phyloP scores from a whole-genome alignment of 2,329 filamentous ascomycete genomes.

The Colletotrichum sp. region DNA sequence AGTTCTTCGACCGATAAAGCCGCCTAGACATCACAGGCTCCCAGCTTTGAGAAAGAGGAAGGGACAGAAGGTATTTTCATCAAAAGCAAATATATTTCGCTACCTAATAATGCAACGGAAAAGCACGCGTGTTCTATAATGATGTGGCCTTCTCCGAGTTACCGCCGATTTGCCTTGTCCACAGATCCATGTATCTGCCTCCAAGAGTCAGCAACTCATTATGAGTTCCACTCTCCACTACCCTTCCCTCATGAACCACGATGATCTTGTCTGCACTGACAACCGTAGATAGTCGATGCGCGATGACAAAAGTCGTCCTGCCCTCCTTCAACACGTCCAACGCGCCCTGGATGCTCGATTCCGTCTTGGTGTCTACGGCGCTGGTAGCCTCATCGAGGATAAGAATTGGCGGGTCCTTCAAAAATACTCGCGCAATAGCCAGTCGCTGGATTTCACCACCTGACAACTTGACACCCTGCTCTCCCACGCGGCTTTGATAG shows the following conservation, averaged over 20 bases:
- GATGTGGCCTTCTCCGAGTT: not conserved
- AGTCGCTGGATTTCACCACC: slow-evolving; percentile 77
- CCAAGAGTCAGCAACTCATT: slow-evolving; percentile 46
- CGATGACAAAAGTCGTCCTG: slow-evolving; percentile 20
- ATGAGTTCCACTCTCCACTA: not conserved
- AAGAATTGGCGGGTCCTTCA: slow-evolving; percentile 68
- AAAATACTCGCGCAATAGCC: slow-evolving; percentile 73
- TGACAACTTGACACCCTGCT: slow-evolving; percentile 71
- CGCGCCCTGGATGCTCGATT: slow-evolving; percentile 67
- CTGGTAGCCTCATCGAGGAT: slow-evolving; percentile 76
- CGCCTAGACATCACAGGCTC: not conserved
- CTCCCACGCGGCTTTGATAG: slow-evolving; percentile 67
- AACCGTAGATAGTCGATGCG: slow-evolving; percentile 5
- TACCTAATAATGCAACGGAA: not conserved
- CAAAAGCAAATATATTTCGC: not conserved
- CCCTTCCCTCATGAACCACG: not conserved
- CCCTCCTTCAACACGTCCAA: slow-evolving; percentile 59
- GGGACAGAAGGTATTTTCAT: not conserved
- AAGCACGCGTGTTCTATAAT: not conserved
- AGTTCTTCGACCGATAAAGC: rapidly evolving
- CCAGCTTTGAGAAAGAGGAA: not conserved
- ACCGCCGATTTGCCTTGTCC: slow-evolving; percentile 47
- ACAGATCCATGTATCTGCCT: slow-evolving; percentile 57
- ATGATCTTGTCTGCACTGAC: slow-evolving; percentile 4
- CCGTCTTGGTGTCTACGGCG: slow-evolving; percentile 67